Base-by-base conservation (phyloP, 257 asterid species). In the Leonotis leonurus region DNA sequence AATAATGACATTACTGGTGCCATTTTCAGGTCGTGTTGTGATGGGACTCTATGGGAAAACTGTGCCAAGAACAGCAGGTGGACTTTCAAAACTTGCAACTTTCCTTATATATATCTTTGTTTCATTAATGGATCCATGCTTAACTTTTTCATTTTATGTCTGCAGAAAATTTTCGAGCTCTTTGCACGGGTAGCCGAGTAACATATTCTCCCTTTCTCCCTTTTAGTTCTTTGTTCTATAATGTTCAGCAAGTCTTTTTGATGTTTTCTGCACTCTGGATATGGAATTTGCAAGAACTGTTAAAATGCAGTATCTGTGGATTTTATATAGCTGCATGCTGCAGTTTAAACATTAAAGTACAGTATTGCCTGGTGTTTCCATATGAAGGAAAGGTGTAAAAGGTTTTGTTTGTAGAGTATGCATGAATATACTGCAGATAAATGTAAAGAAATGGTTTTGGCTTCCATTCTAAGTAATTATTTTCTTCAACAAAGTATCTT, bases 101-200 rank as follows among this genome's bases (percentile, higher is more conserved):
- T 54, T 40, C 54, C 53, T 11, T 24, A n/a, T 51, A 16, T 30
- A 41, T 36, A 35, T 52, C 25, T 14, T 51, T 27, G 29, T 30
- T 70, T 61, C 29, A 48, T 60, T 13, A 53, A 18, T 58, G 37
- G 22, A 39, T 12, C 39, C 48, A 62, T 53, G 57, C 77, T 71
- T 26, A 70, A 41, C 12, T 10, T 45, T 67, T 49, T 45, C 33
- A 4, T 40, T 55, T 67, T 68, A 51, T 30, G 16, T 12, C 29
- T 87, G 94, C 96, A 91, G 96, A 88, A 78, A 91, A 91, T 62
- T 91, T 91, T 33, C 84, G 98, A 76, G 96, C 94, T 70, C 98
- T 91, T 67, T 91, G 98, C 94, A 91, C 95, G 63, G 96, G 96
- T 91, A 88, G 78, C 79, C 82, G 80, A 79, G 80, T 77, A 80